Evolutionary conservation across 2,329 filamentous ascomycete species (phyloP), one percentile per base, ranked within the genome.

Genomic region (Beauveria pseudobassiana): DNA sequence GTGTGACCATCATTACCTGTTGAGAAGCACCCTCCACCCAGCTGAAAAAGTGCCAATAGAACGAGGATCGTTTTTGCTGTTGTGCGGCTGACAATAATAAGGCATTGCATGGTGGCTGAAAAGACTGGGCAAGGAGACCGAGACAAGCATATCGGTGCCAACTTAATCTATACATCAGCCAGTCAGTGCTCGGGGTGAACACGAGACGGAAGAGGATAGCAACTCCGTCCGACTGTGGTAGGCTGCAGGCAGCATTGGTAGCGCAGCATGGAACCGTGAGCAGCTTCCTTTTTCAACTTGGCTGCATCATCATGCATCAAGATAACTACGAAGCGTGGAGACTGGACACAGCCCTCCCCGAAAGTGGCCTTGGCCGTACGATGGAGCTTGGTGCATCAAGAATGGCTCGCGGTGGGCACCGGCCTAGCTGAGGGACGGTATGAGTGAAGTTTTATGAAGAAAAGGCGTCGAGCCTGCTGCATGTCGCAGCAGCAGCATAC

Each of bases 31-130:
- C n/a, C 18, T 28, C 55, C 30, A n/a, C 20, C 24, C n/a, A 59
- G 54, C 54, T 57, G 54, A 59, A 57, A 49, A 26, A 58, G 30
- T 51, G 24, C 56, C 34, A 57, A 58, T 58, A 30, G 16, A 51
- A 22, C 20, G 42, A 59, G 46, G 46, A 22, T 30, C 24, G 14
- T 51, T 46, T 22, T 43, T 30, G 46, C 20, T 38, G 34, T 28
- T 42, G 38, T 59, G 57, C 48, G 48, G 57, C 38, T 59, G 57
- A 52, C 56, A 51, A 34, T 14, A 34, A 34, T 3, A 43, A 28
- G 48, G 48, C n/a, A 38, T 43, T 52, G 55, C 48, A 43, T 38
- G 18, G 48, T 51, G 55, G 46, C 55, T 50, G 45, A 43, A n/a
- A 50, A 52, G 48, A 52, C 10, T 56, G 40, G 53, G 34, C 26